Evolutionary conservation across 306 rosid species (phyloP).

Genomic region (Ceratonia siliqua): DNA sequence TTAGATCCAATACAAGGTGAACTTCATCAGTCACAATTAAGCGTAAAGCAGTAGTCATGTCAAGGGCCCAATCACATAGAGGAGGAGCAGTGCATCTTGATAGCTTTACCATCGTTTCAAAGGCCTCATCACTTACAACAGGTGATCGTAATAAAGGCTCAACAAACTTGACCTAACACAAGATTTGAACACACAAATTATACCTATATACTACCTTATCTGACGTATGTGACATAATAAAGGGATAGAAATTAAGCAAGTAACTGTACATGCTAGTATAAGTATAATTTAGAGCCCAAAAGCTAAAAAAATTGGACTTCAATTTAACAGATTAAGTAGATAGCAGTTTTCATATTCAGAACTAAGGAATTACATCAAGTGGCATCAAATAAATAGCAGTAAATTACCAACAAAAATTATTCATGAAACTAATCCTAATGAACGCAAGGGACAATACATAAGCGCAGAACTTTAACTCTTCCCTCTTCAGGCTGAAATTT

Average conservation of each 20-base stretch:
- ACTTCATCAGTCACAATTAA: constrained; percentile 74
- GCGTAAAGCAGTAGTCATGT: constrained; percentile 89
- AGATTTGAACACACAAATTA: constrained; percentile 29
- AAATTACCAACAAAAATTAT: constrained; percentile 15
- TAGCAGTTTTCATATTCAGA: background rate
- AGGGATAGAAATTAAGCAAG: background rate
- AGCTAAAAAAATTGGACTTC: background rate
- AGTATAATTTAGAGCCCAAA: background rate
- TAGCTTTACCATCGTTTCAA: constrained; percentile 83
- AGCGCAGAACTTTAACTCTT: background rate
- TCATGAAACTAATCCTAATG: background rate
- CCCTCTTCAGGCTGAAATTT: background rate
- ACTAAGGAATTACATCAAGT: constrained; percentile 19
- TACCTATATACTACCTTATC: background rate
- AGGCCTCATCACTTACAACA: constrained; percentile 79
- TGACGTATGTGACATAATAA: background rate
- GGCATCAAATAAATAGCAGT: constrained; percentile 24
- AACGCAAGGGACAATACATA: background rate
- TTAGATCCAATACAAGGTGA: constrained; percentile 59
- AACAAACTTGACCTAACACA: constrained; percentile 81
- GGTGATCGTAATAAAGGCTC: constrained; percentile 85
- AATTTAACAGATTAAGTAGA: background rate
- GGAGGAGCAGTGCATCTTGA: constrained; percentile 86
- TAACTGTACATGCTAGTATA: background rate
- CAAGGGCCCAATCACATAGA: constrained; percentile 90